Conservation (phyloP, 768 basidiomycete genomes). For the Dendrothele bispora region DNA sequence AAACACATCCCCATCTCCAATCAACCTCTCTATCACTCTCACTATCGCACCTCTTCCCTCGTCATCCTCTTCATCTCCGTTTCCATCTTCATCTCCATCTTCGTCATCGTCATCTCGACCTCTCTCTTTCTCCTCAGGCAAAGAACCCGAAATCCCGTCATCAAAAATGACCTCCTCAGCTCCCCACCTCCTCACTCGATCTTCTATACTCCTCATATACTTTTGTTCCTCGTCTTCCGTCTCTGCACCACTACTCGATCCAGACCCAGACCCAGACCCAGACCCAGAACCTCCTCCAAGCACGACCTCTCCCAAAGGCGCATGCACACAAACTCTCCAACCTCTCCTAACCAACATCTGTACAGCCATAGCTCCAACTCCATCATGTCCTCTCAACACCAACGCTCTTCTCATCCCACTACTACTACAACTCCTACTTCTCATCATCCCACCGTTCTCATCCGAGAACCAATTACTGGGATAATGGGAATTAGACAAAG, state of each 20-base stretch:
- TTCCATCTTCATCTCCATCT: no score
- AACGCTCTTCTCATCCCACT: constrained; percentile 42
- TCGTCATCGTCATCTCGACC: neutral
- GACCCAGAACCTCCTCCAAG: no score
- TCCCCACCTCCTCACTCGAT: constrained; percentile 64
- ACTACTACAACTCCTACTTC: constrained; percentile 25
- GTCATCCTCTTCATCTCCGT: no score
- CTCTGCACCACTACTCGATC: no score
- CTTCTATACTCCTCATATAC: constrained; percentile 48
- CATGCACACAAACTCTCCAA: constrained; percentile 76
- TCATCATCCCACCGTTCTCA: constrained; percentile 7
- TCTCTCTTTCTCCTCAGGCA: neutral
- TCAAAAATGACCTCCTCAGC: constrained; percentile 79
- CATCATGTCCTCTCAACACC: constrained; percentile 74
- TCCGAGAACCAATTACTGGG: neutral
- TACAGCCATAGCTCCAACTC: constrained; percentile 71
- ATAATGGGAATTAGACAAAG: no score
- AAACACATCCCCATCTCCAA: constrained; percentile 58
- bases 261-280: no score
- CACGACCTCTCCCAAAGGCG: constrained; percentile 27
- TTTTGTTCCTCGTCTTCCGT: constrained; percentile 39
- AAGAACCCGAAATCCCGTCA: constrained; percentile 37
- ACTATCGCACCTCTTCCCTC: constrained; percentile 48
- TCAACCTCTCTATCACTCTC: constrained; percentile 51
- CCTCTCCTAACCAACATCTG: constrained; percentile 74